These are phyloP conservation scores for Arabidopsis thaliana DNA, from an alignment of 345 rosid species.

Conservation along the genomic window DNA sequence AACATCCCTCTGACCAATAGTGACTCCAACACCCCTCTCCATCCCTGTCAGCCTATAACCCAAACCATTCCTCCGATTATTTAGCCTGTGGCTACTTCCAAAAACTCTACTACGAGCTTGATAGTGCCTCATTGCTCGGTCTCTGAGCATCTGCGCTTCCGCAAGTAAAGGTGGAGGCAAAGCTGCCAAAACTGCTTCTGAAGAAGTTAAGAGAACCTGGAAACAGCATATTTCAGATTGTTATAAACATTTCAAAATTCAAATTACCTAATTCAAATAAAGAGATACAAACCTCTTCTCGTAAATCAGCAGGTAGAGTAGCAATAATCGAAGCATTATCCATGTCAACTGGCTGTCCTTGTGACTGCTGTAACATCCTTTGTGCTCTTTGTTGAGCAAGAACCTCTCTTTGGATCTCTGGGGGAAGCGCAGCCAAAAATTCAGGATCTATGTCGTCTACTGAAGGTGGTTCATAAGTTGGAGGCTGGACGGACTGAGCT, in stretches of 20 bases:
- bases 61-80: slow-evolving; percentile 81
- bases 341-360: slow-evolving; percentile 98
- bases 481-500: slow-evolving; percentile 89
- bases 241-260: slow-evolving; percentile 26
- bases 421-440: slow-evolving; percentile 98
- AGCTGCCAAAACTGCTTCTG: slow-evolving; percentile 93
- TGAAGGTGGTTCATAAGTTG: slow-evolving; percentile 82
- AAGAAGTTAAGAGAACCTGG: slow-evolving; percentile 94
- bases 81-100: slow-evolving; percentile 79
- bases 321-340: slow-evolving; percentile 98
- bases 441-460: slow-evolving; percentile 97
- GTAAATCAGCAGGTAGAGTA: slow-evolving; percentile 93
- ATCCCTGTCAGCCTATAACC: slow-evolving; percentile 86
- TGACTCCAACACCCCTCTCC: slow-evolving; percentile 96
- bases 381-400: slow-evolving; percentile 98
- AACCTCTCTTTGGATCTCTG: slow-evolving; percentile 97
- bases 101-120: slow-evolving; percentile 83
- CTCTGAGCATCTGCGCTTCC: slow-evolving; percentile 97
- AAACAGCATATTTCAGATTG: slow-evolving; percentile 33
- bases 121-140: slow-evolving; percentile 98
- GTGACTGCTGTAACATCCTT: slow-evolving; percentile 85
- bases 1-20: slow-evolving; percentile 71
- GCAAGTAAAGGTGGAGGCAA: slow-evolving; percentile 91
- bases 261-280: slow-evolving; percentile 6
- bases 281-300: slow-evolving; percentile 83